phyloP scores from a whole-genome alignment of 2,329 filamentous ascomycete genomes.

The Alternaria ventricosa region DNA sequence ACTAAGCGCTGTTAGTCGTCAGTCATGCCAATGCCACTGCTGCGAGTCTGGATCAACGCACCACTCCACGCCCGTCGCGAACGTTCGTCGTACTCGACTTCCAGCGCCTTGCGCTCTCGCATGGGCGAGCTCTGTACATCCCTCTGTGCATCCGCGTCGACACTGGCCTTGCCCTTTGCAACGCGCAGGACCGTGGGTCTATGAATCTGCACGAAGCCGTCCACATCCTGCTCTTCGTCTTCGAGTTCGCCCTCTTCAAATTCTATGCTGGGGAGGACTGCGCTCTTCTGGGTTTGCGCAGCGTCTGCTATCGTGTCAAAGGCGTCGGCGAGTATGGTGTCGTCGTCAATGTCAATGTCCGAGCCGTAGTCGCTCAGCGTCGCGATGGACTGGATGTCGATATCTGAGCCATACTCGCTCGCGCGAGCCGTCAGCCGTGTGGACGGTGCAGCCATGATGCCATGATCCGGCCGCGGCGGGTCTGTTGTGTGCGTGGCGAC shows the following conservation, averaged over 20 bases:
- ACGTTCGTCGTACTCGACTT: constrained; percentile 52
- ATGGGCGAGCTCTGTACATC: constrained; percentile 27
- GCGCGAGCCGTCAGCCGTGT: constrained; percentile 14
- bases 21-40: constrained; percentile 26
- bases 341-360: constrained; percentile 67
- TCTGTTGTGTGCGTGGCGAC: constrained; percentile 10
- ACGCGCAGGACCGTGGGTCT: constrained; percentile 28
- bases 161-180: constrained; percentile 12
- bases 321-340: constrained; percentile 46
- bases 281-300: constrained; percentile 8
- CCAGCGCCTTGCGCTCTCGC: constrained; percentile 39
- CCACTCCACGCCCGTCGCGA: constrained; percentile 47
- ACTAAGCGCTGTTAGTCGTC: constrained; percentile 51
- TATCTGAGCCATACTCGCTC: constrained; percentile 70
- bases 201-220: constrained; percentile 56
- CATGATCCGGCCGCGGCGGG: constrained; percentile 20
- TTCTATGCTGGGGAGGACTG: constrained; percentile 28
- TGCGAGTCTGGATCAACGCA: constrained; percentile 17
- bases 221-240: constrained; percentile 33
- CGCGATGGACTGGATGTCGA: constrained; percentile 55
- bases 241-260: constrained; percentile 28
- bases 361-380: constrained; percentile 68
- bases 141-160: not conserved
- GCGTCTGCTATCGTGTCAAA: constrained; percentile 15
- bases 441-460: constrained; percentile 32